Evolutionary conservation across 1,284 basidiomycete species (phyloP).

Genomic region (Moesziomyces sp.): DNA sequence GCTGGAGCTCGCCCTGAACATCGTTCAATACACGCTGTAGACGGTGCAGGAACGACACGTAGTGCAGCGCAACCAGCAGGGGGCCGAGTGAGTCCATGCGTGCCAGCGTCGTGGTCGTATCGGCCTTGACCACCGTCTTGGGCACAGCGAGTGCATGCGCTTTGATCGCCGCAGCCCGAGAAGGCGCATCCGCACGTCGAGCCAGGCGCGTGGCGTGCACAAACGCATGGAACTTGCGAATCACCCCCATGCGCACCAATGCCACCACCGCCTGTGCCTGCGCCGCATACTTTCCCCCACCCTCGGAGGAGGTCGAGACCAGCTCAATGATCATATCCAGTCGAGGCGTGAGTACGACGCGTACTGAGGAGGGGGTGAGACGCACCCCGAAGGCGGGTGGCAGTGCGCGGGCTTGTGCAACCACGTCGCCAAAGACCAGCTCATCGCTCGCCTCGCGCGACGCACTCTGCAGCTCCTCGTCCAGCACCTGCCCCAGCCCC

Average conservation of each 20-base stretch:
- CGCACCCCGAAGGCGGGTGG: slow-evolving; percentile 39
- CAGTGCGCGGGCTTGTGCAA: slow-evolving; percentile 42
- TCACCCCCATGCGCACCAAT: slow-evolving; percentile 30
- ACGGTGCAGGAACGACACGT: slow-evolving; percentile 41
- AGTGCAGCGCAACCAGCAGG: slow-evolving; percentile 30
- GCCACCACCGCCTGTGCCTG: slow-evolving; percentile 24
- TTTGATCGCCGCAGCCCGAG: slow-evolving; percentile 19
- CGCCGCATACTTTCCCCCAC: slow-evolving; percentile 18
- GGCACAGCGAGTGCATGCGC: slow-evolving; percentile 14
- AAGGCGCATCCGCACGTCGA: slow-evolving; percentile 11
- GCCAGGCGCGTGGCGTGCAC: slow-evolving; percentile 1
- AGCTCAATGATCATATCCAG: slow-evolving; percentile 38
- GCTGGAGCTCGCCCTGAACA: background rate
- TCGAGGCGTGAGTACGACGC: slow-evolving; percentile 38
- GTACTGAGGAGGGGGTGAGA: slow-evolving; percentile 34
- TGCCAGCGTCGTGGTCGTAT: slow-evolving; percentile 7
- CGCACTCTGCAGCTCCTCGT: slow-evolving; percentile 50
- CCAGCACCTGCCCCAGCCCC: slow-evolving; percentile 24
- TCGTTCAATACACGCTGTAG: slow-evolving; percentile 6
- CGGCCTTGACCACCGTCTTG: slow-evolving; percentile 10
- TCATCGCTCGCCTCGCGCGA: slow-evolving; percentile 54
- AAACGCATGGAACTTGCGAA: slow-evolving; percentile 37
- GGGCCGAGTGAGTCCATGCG: slow-evolving; percentile 26
- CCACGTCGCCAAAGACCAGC: slow-evolving; percentile 52
- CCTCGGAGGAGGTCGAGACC: slow-evolving; percentile 6